Conservation (phyloP, 164 flowering plant genomes). For the Dillenia suffruticosa region DNA sequence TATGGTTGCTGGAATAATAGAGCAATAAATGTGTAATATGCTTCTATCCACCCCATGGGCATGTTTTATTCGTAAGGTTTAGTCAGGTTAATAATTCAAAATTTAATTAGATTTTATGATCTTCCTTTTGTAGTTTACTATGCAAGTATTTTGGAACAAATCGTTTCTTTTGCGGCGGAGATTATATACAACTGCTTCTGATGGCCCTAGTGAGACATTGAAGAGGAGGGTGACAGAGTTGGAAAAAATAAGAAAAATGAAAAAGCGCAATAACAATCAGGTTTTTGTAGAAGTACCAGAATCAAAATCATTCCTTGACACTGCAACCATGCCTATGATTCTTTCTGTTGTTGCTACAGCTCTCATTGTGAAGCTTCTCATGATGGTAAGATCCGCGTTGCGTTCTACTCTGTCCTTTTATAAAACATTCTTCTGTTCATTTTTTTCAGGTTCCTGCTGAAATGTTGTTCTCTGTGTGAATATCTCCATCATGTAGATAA, state of each 20-base stretch:
- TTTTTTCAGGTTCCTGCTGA: too few species aligned
- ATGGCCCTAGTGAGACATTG: constrained; percentile 53
- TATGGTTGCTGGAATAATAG: too few species aligned
- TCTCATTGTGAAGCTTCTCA: constrained; percentile 65
- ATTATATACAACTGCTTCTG: constrained; percentile 20
- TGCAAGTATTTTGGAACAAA: too few species aligned
- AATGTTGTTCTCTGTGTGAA: too few species aligned
- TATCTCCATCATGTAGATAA: too few species aligned
- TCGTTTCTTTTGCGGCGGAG: background rate
- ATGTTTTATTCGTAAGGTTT: too few species aligned
- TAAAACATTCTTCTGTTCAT: background rate
- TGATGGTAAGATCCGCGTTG: constrained; percentile 49
- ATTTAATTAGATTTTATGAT: too few species aligned
- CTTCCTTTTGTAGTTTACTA: too few species aligned
- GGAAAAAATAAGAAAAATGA: constrained; percentile 39
- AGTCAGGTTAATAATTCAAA: too few species aligned
- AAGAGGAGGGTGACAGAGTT: constrained; percentile 45
- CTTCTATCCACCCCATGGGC: too few species aligned
- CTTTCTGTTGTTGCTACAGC: constrained; percentile 68
- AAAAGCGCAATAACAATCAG: constrained; percentile 34
- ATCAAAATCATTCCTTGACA: constrained; percentile 57
- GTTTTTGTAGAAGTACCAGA: constrained; percentile 64
- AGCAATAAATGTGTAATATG: too few species aligned
- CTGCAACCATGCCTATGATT: constrained; percentile 68
- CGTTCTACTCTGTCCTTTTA: background rate